Evolutionary conservation across 1,284 basidiomycete species (phyloP), one percentile per base, ranked within the genome.

Genomic region (Ganoderma multipileum): DNA sequence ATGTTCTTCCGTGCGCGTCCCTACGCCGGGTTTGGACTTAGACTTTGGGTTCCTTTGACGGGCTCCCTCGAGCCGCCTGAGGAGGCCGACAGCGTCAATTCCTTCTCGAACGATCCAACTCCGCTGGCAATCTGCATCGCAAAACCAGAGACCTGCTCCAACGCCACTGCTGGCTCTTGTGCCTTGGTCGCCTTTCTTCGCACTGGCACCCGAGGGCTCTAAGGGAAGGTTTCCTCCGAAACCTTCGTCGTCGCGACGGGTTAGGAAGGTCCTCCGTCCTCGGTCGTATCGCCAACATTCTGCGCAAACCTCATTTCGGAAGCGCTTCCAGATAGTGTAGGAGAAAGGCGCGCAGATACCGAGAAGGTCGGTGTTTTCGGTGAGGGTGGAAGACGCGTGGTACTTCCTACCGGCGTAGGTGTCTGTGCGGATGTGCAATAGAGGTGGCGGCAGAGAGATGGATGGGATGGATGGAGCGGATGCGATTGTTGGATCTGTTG

Each of bases 231-330:
- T 23, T 39, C 41, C 20, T 50, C 38, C 54, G 30, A 67, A 57
- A 16, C 76, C 73, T 30, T 76, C 72, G 62, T 74, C 73, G 61
- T 77, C 76, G 64, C 76, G 64, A 39, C 74, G 73, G 18, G 75
- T 77, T 41, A 80, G 71, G 60, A 77, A 77, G 28, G 76, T 72
- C 18, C 75, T 67, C 16, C 78, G 68, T 0, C 77, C 87, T 67
- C 85, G 85, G 41, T 88, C 82, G 73, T 91, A 90, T 47, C 83
- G 81, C 75, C 89, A 91, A 76, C 90, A 91, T 73, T 85, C 80
- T 14, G 84, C 85, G 71, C 90, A 91, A 63, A 90, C 87, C 76
- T 90, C 89, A 75, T 86, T 89, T 59, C 87, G 83, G 71, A 90
- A 91, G 28, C 74, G 75, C 67, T 79, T 79, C 76, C 77, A 79